Evolutionary conservation across 2,329 filamentous ascomycete species (phyloP), one percentile per base, ranked within the genome.

Genomic region (Phoma sp.): DNA sequence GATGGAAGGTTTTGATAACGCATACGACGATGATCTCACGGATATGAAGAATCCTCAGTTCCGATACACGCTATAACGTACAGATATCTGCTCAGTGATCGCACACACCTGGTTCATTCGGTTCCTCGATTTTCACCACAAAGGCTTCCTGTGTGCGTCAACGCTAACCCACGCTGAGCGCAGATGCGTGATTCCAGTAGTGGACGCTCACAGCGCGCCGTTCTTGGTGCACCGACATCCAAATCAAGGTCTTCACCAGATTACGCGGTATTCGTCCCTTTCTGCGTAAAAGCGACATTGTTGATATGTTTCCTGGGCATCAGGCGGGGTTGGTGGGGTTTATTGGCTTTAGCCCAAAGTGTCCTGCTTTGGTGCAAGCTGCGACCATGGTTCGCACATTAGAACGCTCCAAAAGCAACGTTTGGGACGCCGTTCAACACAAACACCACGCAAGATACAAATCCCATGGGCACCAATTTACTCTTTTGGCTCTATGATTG

Each of bases 1-100:
- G 9, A 48, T 72, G n/a, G 80, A 83, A 64, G 79, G 74, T 1
- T 83, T 77, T 39, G 81, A 83, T 38, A 76, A 83, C 61, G 81
- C 81, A 0, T 83, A 81, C 51, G 78, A 83, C 43, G 80, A 83
- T 63, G 80, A 82, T 56, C 68, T 81, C 34, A 83, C 80, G 5
- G 80, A 83, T 60, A 38, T 57, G 33, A 59, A 62, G 56, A 65
- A 62, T 15, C 59, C 62, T 9, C 64, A 65, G 29, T 66, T 66
- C 39, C 46, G 64, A 26, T 66, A 65, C 23, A 65, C 50, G 9
- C 51, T 64, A 3, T 63, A 38, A 26, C 5, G 7, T 7, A 26
- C 14, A 7, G 9, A 9, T 17, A n/a, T 17, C 15, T 18, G 34
- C 11, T 23, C 21, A 20, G 12, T n/a, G 23, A 15, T 7, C 12